phyloP scores from a whole-genome alignment of 371 early-diverging fungal species.

The Zychaea mexicana region DNA sequence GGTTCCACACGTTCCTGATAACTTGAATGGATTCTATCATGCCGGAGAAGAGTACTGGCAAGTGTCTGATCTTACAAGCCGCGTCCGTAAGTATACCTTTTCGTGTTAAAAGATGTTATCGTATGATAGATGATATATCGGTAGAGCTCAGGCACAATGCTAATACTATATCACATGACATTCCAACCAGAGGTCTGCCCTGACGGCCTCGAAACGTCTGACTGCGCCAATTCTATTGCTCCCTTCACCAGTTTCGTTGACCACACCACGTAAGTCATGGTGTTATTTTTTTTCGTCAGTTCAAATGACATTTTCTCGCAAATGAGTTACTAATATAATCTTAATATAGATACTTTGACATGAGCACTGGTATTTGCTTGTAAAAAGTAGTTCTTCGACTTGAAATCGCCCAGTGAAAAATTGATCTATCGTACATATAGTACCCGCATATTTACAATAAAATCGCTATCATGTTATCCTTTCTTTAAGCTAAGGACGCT shows the following conservation, averaged over 20 bases:
- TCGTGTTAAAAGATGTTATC: not conserved
- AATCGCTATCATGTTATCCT: too few species aligned
- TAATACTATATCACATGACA: too few species aligned
- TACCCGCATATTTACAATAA: too few species aligned
- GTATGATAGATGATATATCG: not conserved
- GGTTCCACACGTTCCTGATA: slow-evolving; percentile 10
- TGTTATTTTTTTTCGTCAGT: not conserved
- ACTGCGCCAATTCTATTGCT: slow-evolving; percentile 19
- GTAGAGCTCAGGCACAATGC: too few species aligned
- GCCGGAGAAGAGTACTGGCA: slow-evolving; percentile 27
- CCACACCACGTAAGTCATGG: slow-evolving; percentile 7
- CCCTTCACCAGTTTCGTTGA: slow-evolving; percentile 18
- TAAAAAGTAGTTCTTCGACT: too few species aligned
- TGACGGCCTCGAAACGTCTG: slow-evolving; percentile 10
- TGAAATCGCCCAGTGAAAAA: too few species aligned
- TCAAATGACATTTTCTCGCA: too few species aligned
- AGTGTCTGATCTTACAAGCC: not conserved
- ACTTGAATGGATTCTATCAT: slow-evolving; percentile 18
- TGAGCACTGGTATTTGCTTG: slow-evolving; percentile 20
- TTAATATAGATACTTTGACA: slow-evolving; percentile 14
- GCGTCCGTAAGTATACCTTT: slow-evolving; percentile 12
- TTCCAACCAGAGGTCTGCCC: slow-evolving; percentile 14
- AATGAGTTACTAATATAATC: not conserved
- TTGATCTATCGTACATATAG: too few species aligned
- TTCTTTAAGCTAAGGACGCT: too few species aligned